Percentiles rank a stretch among this genome's conserved stretches.
Conservation (phyloP, 495 filamentous ascomycete species). For the Aspergillus saccharolyticus region DNA sequence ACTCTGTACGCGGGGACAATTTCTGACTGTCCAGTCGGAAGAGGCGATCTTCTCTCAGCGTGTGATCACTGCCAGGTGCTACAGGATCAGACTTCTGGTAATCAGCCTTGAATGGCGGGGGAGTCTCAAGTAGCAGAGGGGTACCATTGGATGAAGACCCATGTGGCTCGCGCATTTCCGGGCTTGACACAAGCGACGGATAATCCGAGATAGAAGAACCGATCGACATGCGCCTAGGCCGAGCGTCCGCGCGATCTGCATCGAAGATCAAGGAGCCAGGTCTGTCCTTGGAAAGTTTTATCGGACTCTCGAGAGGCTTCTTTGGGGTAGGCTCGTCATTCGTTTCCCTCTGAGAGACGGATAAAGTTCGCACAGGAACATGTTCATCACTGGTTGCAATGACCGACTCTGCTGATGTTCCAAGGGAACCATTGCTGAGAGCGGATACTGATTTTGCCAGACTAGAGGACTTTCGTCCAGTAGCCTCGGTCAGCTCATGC, state of each 20-base stretch:
- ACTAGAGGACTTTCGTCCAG: neutral
- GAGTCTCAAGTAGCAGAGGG: conserved; percentile 23
- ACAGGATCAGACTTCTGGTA: conserved; percentile 15
- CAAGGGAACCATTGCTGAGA: neutral
- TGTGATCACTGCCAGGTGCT: conserved; percentile 23
- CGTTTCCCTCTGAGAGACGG: neutral
- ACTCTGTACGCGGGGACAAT: conserved; percentile 16
- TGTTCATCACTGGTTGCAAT: neutral
- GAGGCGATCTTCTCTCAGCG: conserved; percentile 33
- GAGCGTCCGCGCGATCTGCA: conserved; percentile 19
- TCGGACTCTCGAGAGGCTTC: conserved; percentile 38
- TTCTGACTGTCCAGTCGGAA: conserved; percentile 29
- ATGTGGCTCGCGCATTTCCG: conserved; percentile 24
- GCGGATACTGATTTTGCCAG: neutral
- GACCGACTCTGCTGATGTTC: neutral
- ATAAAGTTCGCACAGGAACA: neutral
- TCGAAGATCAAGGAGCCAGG: conserved; percentile 24
- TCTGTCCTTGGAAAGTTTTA: conserved; percentile 33
- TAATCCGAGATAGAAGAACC: conserved; percentile 36
- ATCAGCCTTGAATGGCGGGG: conserved; percentile 21
- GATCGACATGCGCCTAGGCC: conserved; percentile 26
- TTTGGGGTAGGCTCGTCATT: conserved; percentile 11
- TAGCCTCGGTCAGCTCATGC: neutral
- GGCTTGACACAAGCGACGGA: conserved; percentile 34
- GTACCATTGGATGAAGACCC: conserved; percentile 31